Base-by-base conservation (phyloP, 345 rosid genomes). In the Salix viminalis region DNA sequence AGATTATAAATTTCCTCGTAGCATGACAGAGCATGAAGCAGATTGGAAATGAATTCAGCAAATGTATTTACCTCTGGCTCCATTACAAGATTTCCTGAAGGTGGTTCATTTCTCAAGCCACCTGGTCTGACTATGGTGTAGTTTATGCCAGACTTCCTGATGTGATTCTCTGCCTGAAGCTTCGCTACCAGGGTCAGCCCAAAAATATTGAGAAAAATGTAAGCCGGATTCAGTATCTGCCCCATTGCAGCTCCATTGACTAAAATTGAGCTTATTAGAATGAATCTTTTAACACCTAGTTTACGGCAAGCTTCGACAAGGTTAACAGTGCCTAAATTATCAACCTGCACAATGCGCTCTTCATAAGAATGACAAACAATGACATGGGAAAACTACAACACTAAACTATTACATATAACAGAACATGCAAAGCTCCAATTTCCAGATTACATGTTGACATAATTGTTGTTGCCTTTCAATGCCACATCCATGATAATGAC, bases 171-270 rank as follows among this genome's bases (percentile, higher is more conserved):
- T 3, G 96, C 99, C 81, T 94, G 97, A 79, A 92, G 99, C 91
- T 94, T 94, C 1, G 98, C 97, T 30, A 92, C 61, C 61, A 94
- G 86, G 85, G 94, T 91, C 61, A 94, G 87, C 61, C 99, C 97
- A 52, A 91, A 89, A 70, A 94, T 83, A 71, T 92, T 94, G 72
- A 94, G 93, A 73, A 94, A 92, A 74, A 94, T 79, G 84, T 91
- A 92, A 76, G 97, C 97, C 0, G 97, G 97, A 88, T 94, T 94
- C 2, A 92, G 75, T 65, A 94, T 79, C 84, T 94, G 98, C 48
- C 98, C 98, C 96, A 92, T 91, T 73, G 97, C 94, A 48, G 98
- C 98, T 81, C 97, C 95, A 44, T 94, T 92, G 61, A 94, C 98
- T 80, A 94, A 83, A 75, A 94, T 90, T 39, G 97, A 94, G 87